A percentile compares a stretch with the other conserved stretches of the same genome.
These are phyloP conservation scores for Suhomyces guaymorum DNA, from an alignment of 1,139 yeast species.

Conservation along the genomic window DNA sequence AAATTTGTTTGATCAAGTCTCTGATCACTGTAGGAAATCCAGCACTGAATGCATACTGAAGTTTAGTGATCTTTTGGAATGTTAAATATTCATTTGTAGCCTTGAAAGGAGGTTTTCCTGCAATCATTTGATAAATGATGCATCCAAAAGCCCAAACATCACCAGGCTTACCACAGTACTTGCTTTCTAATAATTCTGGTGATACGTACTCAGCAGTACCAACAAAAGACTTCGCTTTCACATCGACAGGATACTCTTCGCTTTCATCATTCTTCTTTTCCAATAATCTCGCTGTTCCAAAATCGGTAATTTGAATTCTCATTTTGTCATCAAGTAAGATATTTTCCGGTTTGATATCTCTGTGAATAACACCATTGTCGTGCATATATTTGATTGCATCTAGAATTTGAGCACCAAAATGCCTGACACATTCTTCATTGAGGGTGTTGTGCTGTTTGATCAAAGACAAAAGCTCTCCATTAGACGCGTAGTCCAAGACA, in stretches of 20 bases:
- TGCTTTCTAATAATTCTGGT: slow-evolving; percentile 68
- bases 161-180: slow-evolving; percentile 72
- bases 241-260: slow-evolving; percentile 49
- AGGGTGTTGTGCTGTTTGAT: slow-evolving; percentile 77
- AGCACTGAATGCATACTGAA: slow-evolving; percentile 66
- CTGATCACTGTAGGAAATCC: slow-evolving; percentile 51
- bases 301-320: slow-evolving; percentile 74
- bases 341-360: slow-evolving; percentile 81
- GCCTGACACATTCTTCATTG: slow-evolving; percentile 74
- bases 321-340: slow-evolving; percentile 64
- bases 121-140: slow-evolving; percentile 70
- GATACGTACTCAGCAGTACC: slow-evolving; percentile 86
- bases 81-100: slow-evolving; percentile 76
- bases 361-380: slow-evolving; percentile 72
- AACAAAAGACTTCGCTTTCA: slow-evolving; percentile 68
- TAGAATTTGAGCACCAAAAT: slow-evolving; percentile 63
- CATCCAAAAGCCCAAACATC: slow-evolving; percentile 88
- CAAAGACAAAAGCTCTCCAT: slow-evolving; percentile 83
- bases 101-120: slow-evolving; percentile 79
- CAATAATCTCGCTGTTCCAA: slow-evolving; percentile 72
- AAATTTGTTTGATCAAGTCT: slow-evolving; percentile 46
- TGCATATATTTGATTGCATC: slow-evolving; percentile 73
- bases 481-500: slow-evolving; percentile 89
- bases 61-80: slow-evolving; percentile 62
- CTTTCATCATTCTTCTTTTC: slow-evolving; percentile 43